Evolutionary conservation across 2,329 filamentous ascomycete species (phyloP), one percentile per base, ranked within the genome.

Genomic region (Exophiala calicioides): DNA sequence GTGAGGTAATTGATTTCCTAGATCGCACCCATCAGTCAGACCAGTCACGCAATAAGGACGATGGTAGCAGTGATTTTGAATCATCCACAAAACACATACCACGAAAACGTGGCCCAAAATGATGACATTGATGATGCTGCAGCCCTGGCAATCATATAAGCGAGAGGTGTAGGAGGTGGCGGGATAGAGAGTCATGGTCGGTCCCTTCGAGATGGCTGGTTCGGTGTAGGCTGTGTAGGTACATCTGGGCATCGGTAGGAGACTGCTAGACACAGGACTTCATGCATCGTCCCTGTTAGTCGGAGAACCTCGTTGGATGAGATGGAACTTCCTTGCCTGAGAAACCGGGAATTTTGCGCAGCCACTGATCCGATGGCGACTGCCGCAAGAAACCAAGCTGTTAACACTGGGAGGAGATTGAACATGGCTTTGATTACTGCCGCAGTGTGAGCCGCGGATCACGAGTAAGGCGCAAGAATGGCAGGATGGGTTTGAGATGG

Each of bases 81-180:
- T 24, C 20, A 10, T 4, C 20, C 15, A 21, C 10, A 21, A 21
- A 13, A 30, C n/a, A 2, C 49, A 26, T 43, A 49, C 50, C 37
- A 47, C 30, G 16, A 56, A 50, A 27, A 54, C 31, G 21, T 52
- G 32, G 29, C 52, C 37, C 15, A 41, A 26, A 1, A 41, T 35
- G 10, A 37, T 12, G 9, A 48, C 41, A 21, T 57, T 45, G 69
- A 73, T 46, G 74, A 75, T 60, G 5, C 13, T 16, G 38, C 52
- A 55, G 13, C 52, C 52, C 26, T 44, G 36, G 23, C 52, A 55
- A 19, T 55, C 50, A 31, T 49, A 52, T 18, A 47, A 13, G 2
- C 16, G n/a, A 4, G 49, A 52, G 72, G 76, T 12, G 72, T 51
- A 53, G 24, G 50, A 47, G 32, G 51, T 53, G 10, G 44, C 18